Conservation (phyloP, 2,329 filamentous ascomycete genomes). For the Pseudocercospora eumusae region DNA sequence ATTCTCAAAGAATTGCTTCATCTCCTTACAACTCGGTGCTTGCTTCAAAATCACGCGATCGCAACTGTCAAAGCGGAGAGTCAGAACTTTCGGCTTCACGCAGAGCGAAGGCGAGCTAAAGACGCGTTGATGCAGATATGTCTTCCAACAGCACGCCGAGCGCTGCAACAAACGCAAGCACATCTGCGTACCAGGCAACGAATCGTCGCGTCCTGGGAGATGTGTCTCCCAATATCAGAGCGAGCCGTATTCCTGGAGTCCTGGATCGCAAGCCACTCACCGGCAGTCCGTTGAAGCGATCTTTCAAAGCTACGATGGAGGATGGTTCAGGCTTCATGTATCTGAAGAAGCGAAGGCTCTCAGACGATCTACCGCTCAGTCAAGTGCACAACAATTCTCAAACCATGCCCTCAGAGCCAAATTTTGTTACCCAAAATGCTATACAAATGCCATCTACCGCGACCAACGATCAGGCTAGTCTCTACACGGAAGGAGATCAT, state of each 20-base stretch:
- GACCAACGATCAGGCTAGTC: constrained; percentile 10
- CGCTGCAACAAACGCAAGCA: constrained; percentile 11
- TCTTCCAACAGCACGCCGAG: constrained; percentile 4
- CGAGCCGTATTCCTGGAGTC: constrained; percentile 15
- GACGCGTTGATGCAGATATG: constrained; percentile 19
- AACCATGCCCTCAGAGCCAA: neutral
- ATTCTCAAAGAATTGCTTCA: neutral
- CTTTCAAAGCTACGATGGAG: constrained; percentile 36
- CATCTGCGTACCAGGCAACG: constrained; percentile 13
- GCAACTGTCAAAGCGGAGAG: neutral
- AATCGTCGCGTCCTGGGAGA: constrained; percentile 35
- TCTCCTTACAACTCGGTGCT: neutral
- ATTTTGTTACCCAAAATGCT: constrained; percentile 1
- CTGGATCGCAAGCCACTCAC: constrained; percentile 29
- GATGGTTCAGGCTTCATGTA: constrained; percentile 39
- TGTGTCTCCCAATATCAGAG: constrained; percentile 38
- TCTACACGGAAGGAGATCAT: neutral
- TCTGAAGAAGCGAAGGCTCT: constrained; percentile 37
- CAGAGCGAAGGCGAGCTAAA: neutral
- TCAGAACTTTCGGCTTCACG: neutral
- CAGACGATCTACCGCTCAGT: constrained; percentile 17
- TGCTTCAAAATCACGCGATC: neutral
- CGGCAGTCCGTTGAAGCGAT: constrained; percentile 40
- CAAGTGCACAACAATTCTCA: constrained; percentile 2
- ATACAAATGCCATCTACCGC: neutral